Conservation (phyloP, 805 yeast species). For the Saturnispora serradocipensis region DNA sequence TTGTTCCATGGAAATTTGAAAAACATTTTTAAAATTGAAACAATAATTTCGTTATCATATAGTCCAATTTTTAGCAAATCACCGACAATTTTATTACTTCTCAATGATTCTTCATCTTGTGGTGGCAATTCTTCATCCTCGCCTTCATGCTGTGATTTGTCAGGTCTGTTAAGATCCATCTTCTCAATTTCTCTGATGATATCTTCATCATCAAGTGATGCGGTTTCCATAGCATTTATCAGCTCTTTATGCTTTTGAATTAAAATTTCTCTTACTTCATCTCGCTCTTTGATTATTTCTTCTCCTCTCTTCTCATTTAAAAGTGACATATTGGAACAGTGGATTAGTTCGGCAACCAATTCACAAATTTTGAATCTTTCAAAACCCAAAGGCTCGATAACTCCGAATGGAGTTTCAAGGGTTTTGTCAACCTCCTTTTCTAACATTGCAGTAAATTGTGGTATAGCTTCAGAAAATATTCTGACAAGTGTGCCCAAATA, state of each 20-base stretch:
- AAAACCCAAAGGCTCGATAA: slow-evolving; percentile 72
- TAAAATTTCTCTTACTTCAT: slow-evolving; percentile 46
- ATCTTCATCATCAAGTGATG: slow-evolving; percentile 23
- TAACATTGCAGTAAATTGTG: slow-evolving; percentile 57
- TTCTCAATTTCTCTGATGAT: slow-evolving; percentile 28
- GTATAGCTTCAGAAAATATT: slow-evolving; percentile 67
- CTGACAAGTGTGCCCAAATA: slow-evolving; percentile 79
- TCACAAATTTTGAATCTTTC: slow-evolving; percentile 88
- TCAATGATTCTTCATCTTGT: slow-evolving; percentile 26
- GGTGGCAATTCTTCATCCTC: slow-evolving; percentile 16
- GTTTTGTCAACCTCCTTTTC: slow-evolving; percentile 29
- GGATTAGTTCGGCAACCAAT: slow-evolving; percentile 85
- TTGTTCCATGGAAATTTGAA: slow-evolving; percentile 93
- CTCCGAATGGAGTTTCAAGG: slow-evolving; percentile 57
- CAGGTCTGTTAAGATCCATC: slow-evolving; percentile 20
- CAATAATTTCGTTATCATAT: slow-evolving; percentile 61
- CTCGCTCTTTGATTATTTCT: slow-evolving; percentile 57
- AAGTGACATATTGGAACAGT: slow-evolving; percentile 94
- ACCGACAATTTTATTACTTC: slow-evolving; percentile 68
- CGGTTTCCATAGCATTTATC: slow-evolving; percentile 21
- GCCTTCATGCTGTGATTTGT: slow-evolving; percentile 14
- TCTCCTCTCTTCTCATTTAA: slow-evolving; percentile 73
- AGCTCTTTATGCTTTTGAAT: slow-evolving; percentile 26
- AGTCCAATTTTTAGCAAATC: slow-evolving; percentile 78
- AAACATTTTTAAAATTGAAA: slow-evolving; percentile 63